These are phyloP conservation scores for Fusarium bulbicola DNA, from an alignment of 2,329 filamentous ascomycete genomes.

Conservation along the genomic window DNA sequence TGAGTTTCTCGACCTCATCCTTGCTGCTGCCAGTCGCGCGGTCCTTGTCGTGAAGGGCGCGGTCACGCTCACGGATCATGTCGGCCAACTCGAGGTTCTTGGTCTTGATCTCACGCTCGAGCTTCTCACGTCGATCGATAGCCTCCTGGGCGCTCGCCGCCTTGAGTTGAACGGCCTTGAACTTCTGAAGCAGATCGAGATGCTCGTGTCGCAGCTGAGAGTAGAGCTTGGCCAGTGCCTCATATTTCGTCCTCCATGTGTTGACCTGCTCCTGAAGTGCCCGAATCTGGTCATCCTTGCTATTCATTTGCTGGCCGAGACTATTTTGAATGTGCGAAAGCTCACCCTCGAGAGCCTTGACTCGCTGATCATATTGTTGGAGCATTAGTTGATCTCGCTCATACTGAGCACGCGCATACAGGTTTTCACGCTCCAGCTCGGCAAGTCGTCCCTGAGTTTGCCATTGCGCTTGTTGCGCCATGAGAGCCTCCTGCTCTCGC, in stretches of 20 bases:
- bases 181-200: conserved; percentile 92
- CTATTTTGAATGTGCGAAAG: conserved; percentile 83
- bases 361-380: conserved; percentile 93
- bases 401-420: conserved; percentile 93
- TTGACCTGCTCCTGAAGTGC: conserved; percentile 97
- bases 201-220: conserved; percentile 96
- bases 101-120: conserved; percentile 97
- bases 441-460: conserved; percentile 96
- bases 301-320: conserved; percentile 83
- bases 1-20: conserved; percentile 94
- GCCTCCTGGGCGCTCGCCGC: conserved; percentile 97
- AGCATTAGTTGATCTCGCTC: conserved; percentile 97
- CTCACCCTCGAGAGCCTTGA: conserved; percentile 92
- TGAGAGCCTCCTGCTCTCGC: conserved; percentile 87
- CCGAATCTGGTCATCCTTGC: conserved; percentile 93
- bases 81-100: conserved; percentile 99
- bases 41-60: conserved; percentile 93
- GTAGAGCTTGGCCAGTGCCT: conserved; percentile 95
- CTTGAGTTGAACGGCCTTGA: conserved; percentile 95
- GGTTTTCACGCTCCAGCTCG: conserved; percentile 92
- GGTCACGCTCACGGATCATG: conserved; percentile 97
- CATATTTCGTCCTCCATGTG: conserved; percentile 97
- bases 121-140: conserved; percentile 91
- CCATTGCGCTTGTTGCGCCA: conserved; percentile 88
- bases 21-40: conserved; percentile 85